Base-by-base conservation (phyloP, 208 protist genomes). In the Acanthamoeba culbertsoni region DNA sequence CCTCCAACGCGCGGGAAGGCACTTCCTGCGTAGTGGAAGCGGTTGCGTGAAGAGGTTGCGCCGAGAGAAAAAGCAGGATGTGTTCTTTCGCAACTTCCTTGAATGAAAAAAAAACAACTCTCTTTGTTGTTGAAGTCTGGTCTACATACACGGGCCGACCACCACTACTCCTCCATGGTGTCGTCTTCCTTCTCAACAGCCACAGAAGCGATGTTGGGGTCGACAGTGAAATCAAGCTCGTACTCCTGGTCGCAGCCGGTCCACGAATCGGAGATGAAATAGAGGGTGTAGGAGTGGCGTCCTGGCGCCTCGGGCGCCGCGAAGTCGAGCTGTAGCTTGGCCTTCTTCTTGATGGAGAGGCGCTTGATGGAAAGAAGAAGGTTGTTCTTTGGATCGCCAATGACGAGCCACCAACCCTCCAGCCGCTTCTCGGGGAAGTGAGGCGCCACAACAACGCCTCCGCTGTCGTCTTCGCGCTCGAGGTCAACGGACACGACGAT, bases 221-320 rank as follows among this genome's bases (percentile, higher is more conserved):
- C 75, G 43, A 86, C 75, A 43, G 43, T 59, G 75, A 86, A 43
- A 20, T 59, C 33, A 28, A 86, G n/a, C 48, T 96, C 95, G 92
- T 97, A 96, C 94, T 98, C 97, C 79, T 98, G 97, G 91, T 99
- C 98, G 95, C 97, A 98, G 71, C 98, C 98, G 53, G 95, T 45
- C 71, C 98, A 99, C 5, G 97, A 98, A 84, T 99, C 98, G 86
- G 96, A 98, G 94, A 99, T 98, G 45, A 98, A 90, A 94, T 97
- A 98, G 28, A 99, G 94, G 31, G 48, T 95, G 51, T 96, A 94
- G 42, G 59, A 88, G 86, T 98, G 88, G 43, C 89, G 63, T 40
- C 97, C 96, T 37, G 65, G 75, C 1, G 84, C 62, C 0, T 77
- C 53, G 33, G 98, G 98, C 8, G 98, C 97, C 0, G 92, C 48